Conservation (phyloP, 2,329 filamentous ascomycete genomes). For the Aspergillus candidus region DNA sequence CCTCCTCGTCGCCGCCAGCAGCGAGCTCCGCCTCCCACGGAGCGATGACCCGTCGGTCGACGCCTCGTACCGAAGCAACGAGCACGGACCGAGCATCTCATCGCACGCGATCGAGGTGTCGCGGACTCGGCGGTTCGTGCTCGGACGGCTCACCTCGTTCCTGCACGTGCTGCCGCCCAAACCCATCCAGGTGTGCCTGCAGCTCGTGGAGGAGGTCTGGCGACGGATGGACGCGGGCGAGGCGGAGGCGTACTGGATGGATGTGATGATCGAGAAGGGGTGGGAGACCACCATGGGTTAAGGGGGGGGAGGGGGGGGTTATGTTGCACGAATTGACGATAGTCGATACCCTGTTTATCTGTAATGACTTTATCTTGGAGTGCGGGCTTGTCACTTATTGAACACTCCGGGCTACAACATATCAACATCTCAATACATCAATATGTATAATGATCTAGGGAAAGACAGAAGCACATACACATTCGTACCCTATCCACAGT, state of each 20-base stretch:
- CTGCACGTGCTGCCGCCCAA: constrained; percentile 47
- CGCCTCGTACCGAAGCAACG: constrained; percentile 11
- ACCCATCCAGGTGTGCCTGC: constrained; percentile 45
- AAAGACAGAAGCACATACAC: too few relatives aligned
- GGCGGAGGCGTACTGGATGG: constrained; percentile 48
- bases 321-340: too few relatives aligned
- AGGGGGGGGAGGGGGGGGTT: not conserved
- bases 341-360: not conserved
- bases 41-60: constrained; percentile 6
- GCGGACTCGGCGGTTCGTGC: constrained; percentile 44
- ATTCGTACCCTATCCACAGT: too few relatives aligned
- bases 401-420: too few relatives aligned
- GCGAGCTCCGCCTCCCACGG: constrained; percentile 45
- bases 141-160: constrained; percentile 44
- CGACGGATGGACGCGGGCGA: constrained; percentile 44
- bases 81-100: constrained; percentile 23
- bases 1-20: constrained; percentile 46
- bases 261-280: constrained; percentile 52
- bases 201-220: constrained; percentile 51
- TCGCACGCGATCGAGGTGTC: constrained; percentile 43
- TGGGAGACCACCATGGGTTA: constrained; percentile 53
- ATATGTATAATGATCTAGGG: too few relatives aligned
- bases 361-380: too few relatives aligned
- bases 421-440: too few relatives aligned
- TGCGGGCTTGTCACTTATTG: too few relatives aligned